These are phyloP conservation scores for Arbutus unedo DNA, from an alignment of 148 eudicot genomes.

Conservation along the genomic window DNA sequence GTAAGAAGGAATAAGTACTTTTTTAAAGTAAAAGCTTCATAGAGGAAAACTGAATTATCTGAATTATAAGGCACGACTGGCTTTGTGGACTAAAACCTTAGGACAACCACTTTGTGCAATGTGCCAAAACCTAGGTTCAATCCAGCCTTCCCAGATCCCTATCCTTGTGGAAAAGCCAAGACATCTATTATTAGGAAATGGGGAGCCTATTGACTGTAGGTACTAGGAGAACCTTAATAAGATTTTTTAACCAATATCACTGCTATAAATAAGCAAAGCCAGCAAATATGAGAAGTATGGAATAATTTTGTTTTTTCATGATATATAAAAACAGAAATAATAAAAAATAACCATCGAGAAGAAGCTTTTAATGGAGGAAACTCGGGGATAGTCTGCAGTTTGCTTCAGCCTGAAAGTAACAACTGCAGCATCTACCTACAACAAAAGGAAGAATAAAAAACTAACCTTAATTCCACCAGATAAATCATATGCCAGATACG, in stretches of 20 bases:
- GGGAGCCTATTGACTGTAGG: not conserved
- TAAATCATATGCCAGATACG: not conserved
- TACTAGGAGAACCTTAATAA: not conserved
- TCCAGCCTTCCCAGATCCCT: no score
- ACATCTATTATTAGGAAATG: not conserved
- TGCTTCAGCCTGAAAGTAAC: conserved; percentile 73
- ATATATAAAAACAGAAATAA: not conserved
- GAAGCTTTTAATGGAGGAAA: conserved; percentile 79
- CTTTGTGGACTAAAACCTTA: no score
- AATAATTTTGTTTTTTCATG: no score
- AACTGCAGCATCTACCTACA: conserved; percentile 93
- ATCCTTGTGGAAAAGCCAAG: not conserved
- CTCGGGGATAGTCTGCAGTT: conserved; percentile 63
- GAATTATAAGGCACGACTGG: no score
- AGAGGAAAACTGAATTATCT: no score
- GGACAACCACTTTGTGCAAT: no score
- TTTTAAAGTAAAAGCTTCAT: not conserved
- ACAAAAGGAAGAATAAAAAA: not conserved
- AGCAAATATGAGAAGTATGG: no score
- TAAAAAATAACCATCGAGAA: conserved; percentile 62
- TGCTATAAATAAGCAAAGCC: conserved; percentile 2
- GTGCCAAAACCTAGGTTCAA: no score
- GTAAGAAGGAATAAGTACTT: not conserved
- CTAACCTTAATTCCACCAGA: not conserved
- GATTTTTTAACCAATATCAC: not conserved